Percentiles rank a stretch among this genome's conserved stretches.
These are phyloP conservation scores for Reticulascus tulasneorum DNA, from an alignment of 2,329 filamentous ascomycete species.

Conservation along the genomic window DNA sequence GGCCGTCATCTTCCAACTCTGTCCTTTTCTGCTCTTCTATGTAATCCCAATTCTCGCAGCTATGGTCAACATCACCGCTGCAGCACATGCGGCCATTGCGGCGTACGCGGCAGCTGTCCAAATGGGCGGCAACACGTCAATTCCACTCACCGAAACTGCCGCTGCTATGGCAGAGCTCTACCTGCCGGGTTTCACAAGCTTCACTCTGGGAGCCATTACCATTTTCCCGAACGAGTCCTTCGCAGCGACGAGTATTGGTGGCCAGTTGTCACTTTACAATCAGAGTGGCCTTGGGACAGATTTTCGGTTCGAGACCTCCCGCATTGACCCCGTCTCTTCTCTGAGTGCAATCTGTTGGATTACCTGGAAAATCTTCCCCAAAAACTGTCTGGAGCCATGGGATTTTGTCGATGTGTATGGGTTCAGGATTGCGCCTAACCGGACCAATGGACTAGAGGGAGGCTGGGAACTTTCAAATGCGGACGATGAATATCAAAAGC, in stretches of 20 bases:
- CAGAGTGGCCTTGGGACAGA: constrained; percentile 12
- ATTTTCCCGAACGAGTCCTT: neutral
- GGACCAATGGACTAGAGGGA: constrained; percentile 13
- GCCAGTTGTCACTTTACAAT: neutral
- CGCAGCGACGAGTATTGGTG: neutral
- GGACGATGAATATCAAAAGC: constrained; percentile 22
- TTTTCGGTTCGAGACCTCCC: neutral
- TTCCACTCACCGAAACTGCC: neutral
- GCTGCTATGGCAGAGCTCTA: constrained; percentile 1
- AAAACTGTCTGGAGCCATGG: constrained; percentile 1
- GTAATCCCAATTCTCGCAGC: no score
- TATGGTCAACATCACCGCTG: constrained; percentile 9
- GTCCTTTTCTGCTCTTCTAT: no score
- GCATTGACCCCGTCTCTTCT: constrained; percentile 4
- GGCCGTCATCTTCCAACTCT: no score
- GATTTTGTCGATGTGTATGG: constrained; percentile 7
- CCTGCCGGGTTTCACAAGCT: constrained; percentile 7
- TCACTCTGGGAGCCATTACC: neutral
- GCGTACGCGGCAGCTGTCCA: constrained; percentile 5
- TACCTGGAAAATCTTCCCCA: constrained; percentile 5
- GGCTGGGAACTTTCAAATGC: constrained; percentile 16
- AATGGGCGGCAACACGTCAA: constrained; percentile 1
- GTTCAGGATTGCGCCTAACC: neutral
- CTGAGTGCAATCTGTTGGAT: constrained; percentile 8
- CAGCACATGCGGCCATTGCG: constrained; percentile 3